Evolutionary conservation across 2,329 filamentous ascomycete genomes (phyloP).

Genomic region (Parastagonospora nodorum): DNA sequence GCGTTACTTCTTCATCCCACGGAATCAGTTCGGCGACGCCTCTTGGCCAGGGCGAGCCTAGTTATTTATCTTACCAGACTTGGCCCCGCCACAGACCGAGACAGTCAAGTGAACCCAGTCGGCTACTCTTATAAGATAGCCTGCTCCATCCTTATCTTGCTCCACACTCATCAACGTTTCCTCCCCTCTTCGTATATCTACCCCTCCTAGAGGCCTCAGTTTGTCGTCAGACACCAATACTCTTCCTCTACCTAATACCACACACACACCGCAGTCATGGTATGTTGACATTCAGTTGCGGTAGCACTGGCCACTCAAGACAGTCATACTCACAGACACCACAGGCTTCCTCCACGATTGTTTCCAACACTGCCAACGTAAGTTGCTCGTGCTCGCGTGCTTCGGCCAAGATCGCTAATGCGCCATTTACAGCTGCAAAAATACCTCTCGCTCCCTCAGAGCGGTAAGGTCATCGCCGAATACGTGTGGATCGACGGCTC

Average conservation of each 20-base stretch:
- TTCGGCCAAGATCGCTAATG: constrained; percentile 22
- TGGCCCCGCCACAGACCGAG: constrained; percentile 42
- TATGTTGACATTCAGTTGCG: constrained; percentile 17
- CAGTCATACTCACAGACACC: constrained; percentile 5
- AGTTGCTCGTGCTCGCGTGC: constrained; percentile 36
- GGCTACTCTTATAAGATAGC: constrained; percentile 35
- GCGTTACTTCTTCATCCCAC: constrained; percentile 44
- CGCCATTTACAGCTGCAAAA: constrained; percentile 73
- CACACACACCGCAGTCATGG: constrained; percentile 40
- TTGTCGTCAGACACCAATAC: constrained; percentile 5
- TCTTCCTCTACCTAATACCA: constrained; percentile 10
- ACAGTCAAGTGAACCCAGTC: constrained; percentile 20
- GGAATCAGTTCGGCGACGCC: constrained; percentile 44
- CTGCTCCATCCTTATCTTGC: constrained; percentile 33
- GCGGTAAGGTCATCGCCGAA: constrained; percentile 86
- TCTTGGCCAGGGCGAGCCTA: constrained; percentile 41
- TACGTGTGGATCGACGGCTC: constrained; percentile 93
- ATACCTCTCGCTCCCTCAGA: constrained; percentile 89
- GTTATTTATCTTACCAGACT: constrained; percentile 23
- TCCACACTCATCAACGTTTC: constrained; percentile 21
- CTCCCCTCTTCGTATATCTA: constrained; percentile 18
- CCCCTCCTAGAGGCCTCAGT: constrained; percentile 18
- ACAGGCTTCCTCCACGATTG: constrained; percentile 47
- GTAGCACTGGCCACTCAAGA: constrained; percentile 4
- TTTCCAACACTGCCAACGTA: constrained; percentile 57